Evolutionary conservation across 2,329 filamentous ascomycete species (phyloP).

Genomic region (Fusarium sp.): DNA sequence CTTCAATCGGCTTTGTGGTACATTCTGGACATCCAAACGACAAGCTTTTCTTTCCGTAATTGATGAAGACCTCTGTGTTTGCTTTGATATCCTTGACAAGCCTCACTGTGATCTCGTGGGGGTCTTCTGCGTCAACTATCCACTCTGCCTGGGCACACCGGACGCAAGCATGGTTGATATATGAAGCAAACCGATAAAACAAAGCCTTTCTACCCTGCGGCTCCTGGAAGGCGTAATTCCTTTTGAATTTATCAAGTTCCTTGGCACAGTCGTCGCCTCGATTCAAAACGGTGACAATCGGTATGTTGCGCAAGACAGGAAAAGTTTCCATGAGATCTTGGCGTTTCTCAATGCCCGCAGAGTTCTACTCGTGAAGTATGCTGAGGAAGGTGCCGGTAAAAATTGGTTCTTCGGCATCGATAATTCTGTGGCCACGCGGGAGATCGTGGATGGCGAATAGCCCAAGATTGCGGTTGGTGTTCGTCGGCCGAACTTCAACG

Average conservation of each 20-base stretch:
- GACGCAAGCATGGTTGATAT: conserved; percentile 51
- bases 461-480: conserved; percentile 19
- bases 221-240: conserved; percentile 43
- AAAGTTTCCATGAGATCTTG: conserved; percentile 4
- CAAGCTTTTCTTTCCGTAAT: conserved; percentile 47
- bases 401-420: conserved; percentile 31
- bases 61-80: conserved; percentile 52
- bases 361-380: conserved; percentile 28
- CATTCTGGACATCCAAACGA: conserved; percentile 45
- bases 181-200: conserved; percentile 35
- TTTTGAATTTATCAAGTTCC: not conserved
- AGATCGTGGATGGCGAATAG: conserved; percentile 34
- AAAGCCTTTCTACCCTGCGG: conserved; percentile 1
- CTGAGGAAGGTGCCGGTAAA: conserved; percentile 21
- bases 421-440: conserved; percentile 14
- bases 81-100: conserved; percentile 28
- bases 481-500: conserved; percentile 15
- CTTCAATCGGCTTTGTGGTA: not conserved
- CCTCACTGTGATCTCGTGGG: conserved; percentile 35
- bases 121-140: not conserved
- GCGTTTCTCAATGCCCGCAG: not conserved
- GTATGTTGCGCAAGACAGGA: conserved; percentile 19
- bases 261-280: not conserved
- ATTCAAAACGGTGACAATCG: not conserved
- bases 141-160: conserved; percentile 44